Evolutionary conservation across 2,329 filamentous ascomycete genomes (phyloP).

Genomic region (Pseudogymnoascus sp.): DNA sequence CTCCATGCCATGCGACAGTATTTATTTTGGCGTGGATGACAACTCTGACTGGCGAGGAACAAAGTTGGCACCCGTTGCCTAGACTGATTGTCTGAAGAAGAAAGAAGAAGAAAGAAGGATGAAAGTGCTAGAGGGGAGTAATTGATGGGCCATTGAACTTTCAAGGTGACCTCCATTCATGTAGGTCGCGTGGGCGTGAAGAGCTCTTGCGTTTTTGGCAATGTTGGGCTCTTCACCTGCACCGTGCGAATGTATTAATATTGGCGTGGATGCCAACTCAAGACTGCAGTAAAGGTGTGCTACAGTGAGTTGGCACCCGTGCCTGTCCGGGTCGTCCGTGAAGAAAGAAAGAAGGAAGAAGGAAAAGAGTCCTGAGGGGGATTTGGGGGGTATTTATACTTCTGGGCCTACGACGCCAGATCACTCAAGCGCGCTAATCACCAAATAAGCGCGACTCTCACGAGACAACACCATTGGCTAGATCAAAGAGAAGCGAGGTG

Average conservation of each 20-base stretch:
- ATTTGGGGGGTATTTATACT: not conserved
- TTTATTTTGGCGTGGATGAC: not conserved
- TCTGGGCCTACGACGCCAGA: not conserved
- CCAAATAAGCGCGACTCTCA: conserved; percentile 6
- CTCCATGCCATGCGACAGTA: not conserved
- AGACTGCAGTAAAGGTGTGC: not conserved
- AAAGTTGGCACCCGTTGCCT: not conserved
- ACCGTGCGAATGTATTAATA: not conserved
- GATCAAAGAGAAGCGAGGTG: not conserved
- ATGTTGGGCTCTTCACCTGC: not conserved
- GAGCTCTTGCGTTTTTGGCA: conserved; percentile 4
- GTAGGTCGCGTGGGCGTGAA: not conserved
- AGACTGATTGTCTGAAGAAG: not conserved
- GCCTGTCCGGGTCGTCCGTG: not conserved
- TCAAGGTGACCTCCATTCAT: not conserved
- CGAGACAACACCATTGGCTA: not conserved
- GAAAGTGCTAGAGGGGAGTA: not conserved
- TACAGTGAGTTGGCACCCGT: not conserved
- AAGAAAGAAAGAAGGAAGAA: not conserved
- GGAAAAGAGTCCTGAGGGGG: not conserved
- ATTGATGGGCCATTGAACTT: not conserved
- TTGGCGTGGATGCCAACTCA: not conserved
- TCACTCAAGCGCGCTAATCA: conserved; percentile 3
- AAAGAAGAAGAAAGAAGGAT: not conserved
- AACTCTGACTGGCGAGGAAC: not conserved